Evolutionary conservation across 495 filamentous ascomycete genomes (phyloP).

Genomic region (Neurospora sp.): DNA sequence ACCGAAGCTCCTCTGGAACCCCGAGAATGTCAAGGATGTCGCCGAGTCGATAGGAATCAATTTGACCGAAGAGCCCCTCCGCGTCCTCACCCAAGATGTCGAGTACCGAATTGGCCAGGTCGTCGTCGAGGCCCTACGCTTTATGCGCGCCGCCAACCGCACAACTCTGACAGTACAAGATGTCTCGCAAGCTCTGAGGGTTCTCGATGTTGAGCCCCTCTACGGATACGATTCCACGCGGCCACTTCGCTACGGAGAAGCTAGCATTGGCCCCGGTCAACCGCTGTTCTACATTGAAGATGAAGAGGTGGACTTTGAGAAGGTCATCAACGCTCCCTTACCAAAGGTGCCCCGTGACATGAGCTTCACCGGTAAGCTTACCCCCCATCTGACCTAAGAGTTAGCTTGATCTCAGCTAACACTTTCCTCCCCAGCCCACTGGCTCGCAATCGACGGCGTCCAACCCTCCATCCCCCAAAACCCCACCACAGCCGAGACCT

Average conservation of each 20-base stretch:
- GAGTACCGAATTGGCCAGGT: slow-evolving; percentile 91
- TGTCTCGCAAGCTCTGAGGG: slow-evolving; percentile 67
- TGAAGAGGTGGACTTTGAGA: slow-evolving; percentile 97
- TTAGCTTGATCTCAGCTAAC: slow-evolving; percentile 8
- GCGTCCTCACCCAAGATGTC: slow-evolving; percentile 81
- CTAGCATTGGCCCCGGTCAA: slow-evolving; percentile 86
- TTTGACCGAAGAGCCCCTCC: slow-evolving; percentile 70
- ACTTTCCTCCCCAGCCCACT: slow-evolving; percentile 55
- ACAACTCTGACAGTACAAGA: slow-evolving; percentile 79
- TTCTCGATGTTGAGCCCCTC: slow-evolving; percentile 85
- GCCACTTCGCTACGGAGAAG: slow-evolving; percentile 83
- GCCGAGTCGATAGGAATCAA: slow-evolving; percentile 88
- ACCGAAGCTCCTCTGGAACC: slow-evolving; percentile 69
- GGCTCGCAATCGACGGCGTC: slow-evolving; percentile 92
- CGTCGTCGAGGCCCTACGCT: slow-evolving; percentile 83
- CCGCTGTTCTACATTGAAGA: slow-evolving; percentile 96
- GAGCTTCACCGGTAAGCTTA: slow-evolving; percentile 69
- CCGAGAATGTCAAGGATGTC: slow-evolving; percentile 88
- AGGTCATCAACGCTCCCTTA: slow-evolving; percentile 89
- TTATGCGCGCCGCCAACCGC: slow-evolving; percentile 82
- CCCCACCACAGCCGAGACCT: slow-evolving; percentile 69
- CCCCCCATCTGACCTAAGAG: not conserved
- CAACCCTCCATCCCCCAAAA: slow-evolving; percentile 95
- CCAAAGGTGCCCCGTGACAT: slow-evolving; percentile 93
- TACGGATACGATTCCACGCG: slow-evolving; percentile 91